Evolutionary conservation across 2,329 filamentous ascomycete species (phyloP), one percentile per base, ranked within the genome.

Genomic region (Esteya vermicola): DNA sequence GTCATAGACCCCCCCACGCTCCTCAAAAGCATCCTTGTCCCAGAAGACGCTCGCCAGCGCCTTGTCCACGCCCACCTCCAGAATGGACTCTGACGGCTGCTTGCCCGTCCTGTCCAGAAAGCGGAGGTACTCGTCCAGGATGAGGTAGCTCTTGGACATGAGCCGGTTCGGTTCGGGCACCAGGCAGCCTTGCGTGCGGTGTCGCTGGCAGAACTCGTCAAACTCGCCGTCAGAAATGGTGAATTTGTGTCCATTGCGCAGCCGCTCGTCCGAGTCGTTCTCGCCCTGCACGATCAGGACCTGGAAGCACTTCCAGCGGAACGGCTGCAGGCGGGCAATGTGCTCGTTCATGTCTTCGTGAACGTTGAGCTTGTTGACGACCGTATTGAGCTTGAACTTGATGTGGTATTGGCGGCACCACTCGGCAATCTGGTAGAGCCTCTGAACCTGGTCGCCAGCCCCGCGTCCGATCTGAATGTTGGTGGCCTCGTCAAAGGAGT

Each of bases 341-440:
- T 30, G 26, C 8, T 6, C 9, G 26, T 37, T 37, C 26, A 37
- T 37, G 13, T 30, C 23, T 14, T 37, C 26, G 4, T n/a, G 3
- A 12, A 21, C 18, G 35, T 37, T 37, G 9, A 37, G 25, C 5
- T 8, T 9, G 25, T 37, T 37, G 35, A 37, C 25, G 18, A 37
- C 35, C 4, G 26, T 37, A 19, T 37, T 37, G 23, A 37, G 26
- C 35, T 37, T 37, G 35, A 37, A 37, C n/a, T 37, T 37, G 35
- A 37, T 37, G 9, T 37, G 25, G 18, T 7, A 30, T 8, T 30
- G 10, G 18, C 25, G 35, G 16, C 26, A 30, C 35, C 35, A 37
- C 21, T 27, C 26, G 25, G 35, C 35, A 21, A 37, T 37, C 4
- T 16, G 18, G 19, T 28, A 37, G 10, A 37, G 26, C 35, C 18